Conservation (phyloP, 345 rosid species). For the Rubroshorea leprosula region DNA sequence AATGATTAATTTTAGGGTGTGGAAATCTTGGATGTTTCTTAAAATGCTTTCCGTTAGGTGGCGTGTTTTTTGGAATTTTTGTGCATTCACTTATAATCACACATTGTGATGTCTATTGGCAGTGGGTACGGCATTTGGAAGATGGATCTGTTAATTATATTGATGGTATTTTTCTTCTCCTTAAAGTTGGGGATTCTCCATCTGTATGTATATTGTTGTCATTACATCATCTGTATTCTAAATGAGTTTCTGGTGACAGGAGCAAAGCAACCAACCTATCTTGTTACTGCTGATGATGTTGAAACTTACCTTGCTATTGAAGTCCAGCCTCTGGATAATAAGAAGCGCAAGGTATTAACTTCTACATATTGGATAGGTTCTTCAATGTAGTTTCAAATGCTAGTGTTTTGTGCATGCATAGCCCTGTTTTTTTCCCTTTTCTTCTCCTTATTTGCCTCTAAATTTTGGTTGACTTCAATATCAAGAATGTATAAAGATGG, state of each 20-base stretch:
- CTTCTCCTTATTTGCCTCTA: background rate
- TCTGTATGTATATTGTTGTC: constrained; percentile 3
- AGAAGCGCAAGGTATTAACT: constrained; percentile 82
- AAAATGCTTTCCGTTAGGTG: constrained; percentile 5
- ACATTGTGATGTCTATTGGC: constrained; percentile 30
- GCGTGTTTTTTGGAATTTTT: constrained; percentile 5
- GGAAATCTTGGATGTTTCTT: constrained; percentile 2
- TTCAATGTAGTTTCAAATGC: constrained; percentile 3
- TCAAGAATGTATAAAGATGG: no score
- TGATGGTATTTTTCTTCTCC: constrained; percentile 52
- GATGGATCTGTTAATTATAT: constrained; percentile 94
- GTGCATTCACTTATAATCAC: constrained; percentile 10
- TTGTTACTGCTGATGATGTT: constrained; percentile 94
- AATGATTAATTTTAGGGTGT: constrained; percentile 1
- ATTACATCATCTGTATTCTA: constrained; percentile 11
- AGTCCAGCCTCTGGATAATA: constrained; percentile 95
- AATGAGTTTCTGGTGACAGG: constrained; percentile 52
- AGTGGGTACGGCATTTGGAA: constrained; percentile 98
- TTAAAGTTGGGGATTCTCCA: constrained; percentile 15
- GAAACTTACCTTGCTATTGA: constrained; percentile 91
- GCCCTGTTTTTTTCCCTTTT: background rate
- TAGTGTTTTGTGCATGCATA: background rate
- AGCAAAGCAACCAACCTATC: constrained; percentile 96
- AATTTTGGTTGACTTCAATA: constrained; percentile 1
- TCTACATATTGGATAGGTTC: background rate